Conservation (phyloP, 306 rosid genomes). For the Nissolia schottii region DNA sequence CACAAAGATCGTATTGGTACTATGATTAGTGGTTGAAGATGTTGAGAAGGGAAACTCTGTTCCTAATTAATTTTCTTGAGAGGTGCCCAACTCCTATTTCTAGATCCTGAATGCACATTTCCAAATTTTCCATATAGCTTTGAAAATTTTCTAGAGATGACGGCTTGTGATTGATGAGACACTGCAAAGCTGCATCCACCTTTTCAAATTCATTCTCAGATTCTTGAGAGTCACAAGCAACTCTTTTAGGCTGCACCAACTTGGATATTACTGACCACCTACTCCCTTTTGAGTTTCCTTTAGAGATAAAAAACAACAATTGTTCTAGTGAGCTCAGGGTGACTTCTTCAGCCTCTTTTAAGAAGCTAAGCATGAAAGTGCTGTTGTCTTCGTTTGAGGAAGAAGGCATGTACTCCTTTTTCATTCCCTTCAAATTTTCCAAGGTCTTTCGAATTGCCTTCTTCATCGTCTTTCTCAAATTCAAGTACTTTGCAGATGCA, state of each 20-base stretch:
- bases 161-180: slow-evolving; percentile 1
- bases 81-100: slow-evolving; percentile 26
- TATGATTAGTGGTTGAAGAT: slow-evolving; percentile 25
- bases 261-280: slow-evolving; percentile 36
- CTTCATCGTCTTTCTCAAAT: slow-evolving; percentile 14
- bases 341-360: slow-evolving; percentile 24
- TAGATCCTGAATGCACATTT: slow-evolving; percentile 30
- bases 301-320: slow-evolving; percentile 23
- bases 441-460: slow-evolving; percentile 21
- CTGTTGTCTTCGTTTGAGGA: not conserved
- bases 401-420: slow-evolving; percentile 6
- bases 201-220: slow-evolving; percentile 23
- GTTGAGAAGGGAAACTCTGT: slow-evolving; percentile 33
- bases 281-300: slow-evolving; percentile 2
- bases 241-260: slow-evolving; percentile 24
- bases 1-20: not conserved
- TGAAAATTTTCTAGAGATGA: slow-evolving; percentile 21
- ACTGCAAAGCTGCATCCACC: slow-evolving; percentile 23
- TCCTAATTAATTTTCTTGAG: slow-evolving; percentile 31
- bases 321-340: slow-evolving; percentile 21
- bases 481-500: slow-evolving; percentile 21
- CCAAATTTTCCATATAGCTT: not conserved
- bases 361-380: not conserved
- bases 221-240: slow-evolving; percentile 5
- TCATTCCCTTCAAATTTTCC: slow-evolving; percentile 20